A percentile compares a stretch with the other conserved stretches of the same genome.
These are phyloP conservation scores for Aspergillus aculeatus DNA, from an alignment of 2,329 filamentous ascomycete genomes.

Conservation along the genomic window DNA sequence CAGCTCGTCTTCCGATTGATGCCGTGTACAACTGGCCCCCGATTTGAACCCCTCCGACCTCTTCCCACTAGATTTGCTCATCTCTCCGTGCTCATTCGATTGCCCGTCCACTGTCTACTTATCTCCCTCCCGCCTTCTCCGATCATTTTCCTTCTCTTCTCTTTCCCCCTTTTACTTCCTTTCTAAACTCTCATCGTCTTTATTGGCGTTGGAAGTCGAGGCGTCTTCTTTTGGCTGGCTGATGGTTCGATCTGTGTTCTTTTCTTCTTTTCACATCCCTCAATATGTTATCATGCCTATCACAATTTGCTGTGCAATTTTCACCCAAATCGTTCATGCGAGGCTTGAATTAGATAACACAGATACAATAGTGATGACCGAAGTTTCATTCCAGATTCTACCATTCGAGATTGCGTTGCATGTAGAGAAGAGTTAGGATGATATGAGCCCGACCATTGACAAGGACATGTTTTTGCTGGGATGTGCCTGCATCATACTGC, in stretches of 20 bases:
- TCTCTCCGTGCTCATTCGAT: neutral
- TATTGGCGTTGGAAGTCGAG: slow-evolving; percentile 41
- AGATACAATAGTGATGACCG: slow-evolving; percentile 25
- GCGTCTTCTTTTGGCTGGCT: slow-evolving; percentile 39
- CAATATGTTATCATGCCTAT: slow-evolving; percentile 27
- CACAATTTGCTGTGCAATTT: slow-evolving; percentile 39
- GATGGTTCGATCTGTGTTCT: slow-evolving; percentile 25
- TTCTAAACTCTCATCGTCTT: slow-evolving; percentile 34
- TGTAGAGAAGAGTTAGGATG: neutral
- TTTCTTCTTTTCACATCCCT: slow-evolving; percentile 8
- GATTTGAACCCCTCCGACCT: neutral
- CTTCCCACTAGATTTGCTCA: neutral
- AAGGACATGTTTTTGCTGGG: neutral
- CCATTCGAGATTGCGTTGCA: neutral
- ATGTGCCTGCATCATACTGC: neutral
- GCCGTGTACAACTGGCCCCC: neutral
- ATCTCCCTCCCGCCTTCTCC: slow-evolving; percentile 1
- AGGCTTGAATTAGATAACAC: slow-evolving; percentile 23
- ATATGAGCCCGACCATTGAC: neutral
- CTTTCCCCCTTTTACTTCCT: slow-evolving; percentile 21
- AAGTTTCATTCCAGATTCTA: slow-evolving; percentile 2
- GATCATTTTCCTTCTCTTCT: slow-evolving; percentile 16
- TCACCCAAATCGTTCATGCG: slow-evolving; percentile 3
- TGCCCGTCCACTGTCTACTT: slow-evolving; percentile 1
- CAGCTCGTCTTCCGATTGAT: neutral